Evolutionary conservation across 257 asterid species (phyloP), one percentile per base, ranked within the genome.

Genomic region (Solanum peruvianum): DNA sequence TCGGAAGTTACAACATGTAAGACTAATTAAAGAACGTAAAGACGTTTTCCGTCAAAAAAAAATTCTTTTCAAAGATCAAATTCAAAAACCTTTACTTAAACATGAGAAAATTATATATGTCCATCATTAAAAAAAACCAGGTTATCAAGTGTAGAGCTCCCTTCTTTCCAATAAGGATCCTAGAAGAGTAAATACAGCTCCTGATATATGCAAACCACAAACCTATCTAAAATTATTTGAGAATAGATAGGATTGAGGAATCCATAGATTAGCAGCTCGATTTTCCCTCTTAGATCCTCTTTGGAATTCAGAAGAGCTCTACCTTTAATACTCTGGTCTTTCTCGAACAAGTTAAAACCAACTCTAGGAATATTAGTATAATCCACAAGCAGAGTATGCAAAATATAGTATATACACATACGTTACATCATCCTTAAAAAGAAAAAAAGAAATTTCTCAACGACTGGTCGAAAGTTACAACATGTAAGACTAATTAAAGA

Each of bases 291-390:
- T 85, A 89, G 89, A 90, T 91, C 98, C 96, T 93, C 93, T 87
- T 94, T 95, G 98, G 93, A 94, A 94, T 91, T 94, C 93, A 93
- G 92, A 96, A 18, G 95, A 95, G 98, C 98, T 95, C 98, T 90
- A 93, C 95, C 64, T 93, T 56, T 52, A 67, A 84, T 42, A 90
- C 88, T 90, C 88, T 87, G 87, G 85, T 80, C 16, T 62, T 3
- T 7, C 70, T 62, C 8, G 45, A 82, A 82, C 14, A 45, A 2
- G 41, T 3, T 66, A 27, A 66, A 66, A 27, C 13, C 37, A 27
- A 0, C 71, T n/a, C 1, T 21, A 12, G 14, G 6, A 10, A 11
- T 64, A 64, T n/a, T 6, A 1, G 1, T 60, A 23, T 9, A 52
- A 52, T 52, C n/a, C n/a, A 18, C 11, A 52, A 18, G 62, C 62